phyloP scores from a whole-genome alignment of 169 alveolate genomes.

The Hepatocystis sp. region DNA sequence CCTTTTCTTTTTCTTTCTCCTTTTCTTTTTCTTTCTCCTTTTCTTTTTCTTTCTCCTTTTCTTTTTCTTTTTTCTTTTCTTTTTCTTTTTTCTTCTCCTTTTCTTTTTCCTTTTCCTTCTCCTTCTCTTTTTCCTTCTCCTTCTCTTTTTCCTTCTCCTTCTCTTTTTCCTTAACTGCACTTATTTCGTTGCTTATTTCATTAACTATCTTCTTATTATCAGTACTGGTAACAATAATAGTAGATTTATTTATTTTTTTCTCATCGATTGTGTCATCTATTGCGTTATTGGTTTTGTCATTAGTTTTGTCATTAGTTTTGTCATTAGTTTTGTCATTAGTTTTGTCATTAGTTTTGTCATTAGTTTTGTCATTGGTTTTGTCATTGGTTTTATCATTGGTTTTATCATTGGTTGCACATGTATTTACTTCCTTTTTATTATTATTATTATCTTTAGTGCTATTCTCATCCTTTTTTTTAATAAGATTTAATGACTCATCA shows the following conservation, averaged over 20 bases:
- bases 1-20: conserved; percentile 16
- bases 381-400: too few relatives aligned
- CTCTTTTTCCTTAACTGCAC: not conserved
- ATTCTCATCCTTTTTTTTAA: not conserved
- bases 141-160: conserved; percentile 9
- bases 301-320: not conserved
- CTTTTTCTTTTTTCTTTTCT: conserved; percentile 10
- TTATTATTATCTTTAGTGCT: not conserved
- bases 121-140: conserved; percentile 1
- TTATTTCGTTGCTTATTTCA: not conserved
- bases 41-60: conserved; percentile 1
- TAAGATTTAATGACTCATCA: too few relatives aligned
- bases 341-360: too few relatives aligned
- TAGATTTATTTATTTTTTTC: not conserved
- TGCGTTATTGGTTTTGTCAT: not conserved
- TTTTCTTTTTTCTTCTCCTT: not conserved
- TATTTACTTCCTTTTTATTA: too few relatives aligned
- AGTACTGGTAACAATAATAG: not conserved
- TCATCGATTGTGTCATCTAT: not conserved
- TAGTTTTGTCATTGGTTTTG: too few relatives aligned
- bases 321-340: too few relatives aligned
- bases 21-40: conserved; percentile 28
- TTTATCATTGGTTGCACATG: too few relatives aligned
- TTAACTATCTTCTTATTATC: not conserved
- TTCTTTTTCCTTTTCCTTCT: not conserved